Evolutionary conservation across 2,329 filamentous ascomycete species (phyloP).

Genomic region (Anthostomella pinea): DNA sequence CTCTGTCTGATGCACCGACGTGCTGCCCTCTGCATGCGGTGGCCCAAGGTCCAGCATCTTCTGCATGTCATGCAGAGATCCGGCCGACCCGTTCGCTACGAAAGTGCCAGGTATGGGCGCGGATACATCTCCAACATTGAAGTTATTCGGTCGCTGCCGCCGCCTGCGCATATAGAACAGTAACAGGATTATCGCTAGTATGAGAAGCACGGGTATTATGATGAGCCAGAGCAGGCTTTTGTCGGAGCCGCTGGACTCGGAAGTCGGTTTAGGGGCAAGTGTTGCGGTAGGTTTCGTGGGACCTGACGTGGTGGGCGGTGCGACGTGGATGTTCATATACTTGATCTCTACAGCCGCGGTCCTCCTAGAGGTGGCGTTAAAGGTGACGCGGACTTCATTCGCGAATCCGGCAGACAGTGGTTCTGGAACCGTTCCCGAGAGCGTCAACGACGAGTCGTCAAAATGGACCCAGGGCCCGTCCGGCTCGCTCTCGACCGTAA

Average conservation of each 20-base stretch:
- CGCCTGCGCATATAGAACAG: conserved; percentile 25
- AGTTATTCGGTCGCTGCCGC: conserved; percentile 16
- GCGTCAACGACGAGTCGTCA: conserved; percentile 21
- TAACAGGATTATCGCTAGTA: conserved; percentile 17
- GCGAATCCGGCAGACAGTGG: conserved; percentile 4
- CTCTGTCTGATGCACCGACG: conserved; percentile 1
- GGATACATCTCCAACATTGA: conserved; percentile 24
- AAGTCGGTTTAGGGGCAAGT: conserved; percentile 9
- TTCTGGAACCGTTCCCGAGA: conserved; percentile 27
- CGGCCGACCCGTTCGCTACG: conserved; percentile 20
- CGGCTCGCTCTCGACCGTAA: conserved; percentile 23
- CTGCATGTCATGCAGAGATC: conserved; percentile 14
- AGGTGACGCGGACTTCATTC: conserved; percentile 13
- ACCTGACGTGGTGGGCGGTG: conserved; percentile 7
- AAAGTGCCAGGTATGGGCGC: conserved; percentile 30
- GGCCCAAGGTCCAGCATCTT: conserved; percentile 21
- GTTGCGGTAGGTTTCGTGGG: conserved; percentile 5
- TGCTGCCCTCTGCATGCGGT: conserved; percentile 4
- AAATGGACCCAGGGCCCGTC: conserved; percentile 32
- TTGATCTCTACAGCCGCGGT: conserved; percentile 24
- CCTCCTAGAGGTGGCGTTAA: conserved; percentile 23
- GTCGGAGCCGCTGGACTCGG: conserved; percentile 11
- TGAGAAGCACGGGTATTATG: conserved; percentile 21
- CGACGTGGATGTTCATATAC: conserved; percentile 21
- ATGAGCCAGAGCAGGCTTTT: conserved; percentile 30